These are phyloP conservation scores for Hygrophila difformis DNA, from an alignment of 257 asterid species.

Conservation along the genomic window DNA sequence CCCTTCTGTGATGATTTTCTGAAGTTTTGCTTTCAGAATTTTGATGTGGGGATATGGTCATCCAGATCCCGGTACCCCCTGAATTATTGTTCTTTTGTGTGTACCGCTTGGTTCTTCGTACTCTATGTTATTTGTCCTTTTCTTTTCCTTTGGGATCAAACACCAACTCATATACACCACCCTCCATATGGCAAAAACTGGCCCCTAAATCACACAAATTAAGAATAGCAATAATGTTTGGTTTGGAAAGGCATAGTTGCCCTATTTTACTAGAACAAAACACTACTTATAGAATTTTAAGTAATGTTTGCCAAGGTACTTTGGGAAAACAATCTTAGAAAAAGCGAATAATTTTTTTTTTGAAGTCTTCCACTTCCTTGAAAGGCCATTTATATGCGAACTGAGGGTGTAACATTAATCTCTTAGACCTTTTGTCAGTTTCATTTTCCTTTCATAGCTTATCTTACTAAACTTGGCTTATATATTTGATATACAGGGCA, in stretches of 20 bases:
- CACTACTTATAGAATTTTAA: no score
- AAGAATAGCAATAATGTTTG: no score
- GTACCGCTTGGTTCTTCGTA: not conserved
- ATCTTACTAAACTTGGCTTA: conserved; percentile 19
- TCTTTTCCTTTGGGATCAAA: not conserved
- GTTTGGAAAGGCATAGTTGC: no score
- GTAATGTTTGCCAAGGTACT: no score
- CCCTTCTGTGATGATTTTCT: conserved; percentile 72
- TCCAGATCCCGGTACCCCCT: conserved; percentile 66
- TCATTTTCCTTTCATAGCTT: conserved; percentile 5
- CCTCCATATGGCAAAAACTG: no score
- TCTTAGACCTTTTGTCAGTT: conserved; percentile 12
- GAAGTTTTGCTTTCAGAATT: conserved; percentile 74
- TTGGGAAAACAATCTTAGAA: no score
- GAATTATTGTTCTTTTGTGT: conserved; percentile 5
- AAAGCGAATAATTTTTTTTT: no score
- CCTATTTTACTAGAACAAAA: no score
- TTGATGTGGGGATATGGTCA: conserved; percentile 92
- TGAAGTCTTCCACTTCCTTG: no score
- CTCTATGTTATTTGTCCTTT: not conserved
- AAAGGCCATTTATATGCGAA: no score
- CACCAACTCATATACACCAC: not conserved
- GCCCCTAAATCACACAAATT: no score
- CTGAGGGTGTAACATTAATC: not conserved
- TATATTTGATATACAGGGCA: conserved; percentile 36